Base-by-base conservation (phyloP, 2,329 filamentous ascomycete species). In the Colletotrichum shisoi region DNA sequence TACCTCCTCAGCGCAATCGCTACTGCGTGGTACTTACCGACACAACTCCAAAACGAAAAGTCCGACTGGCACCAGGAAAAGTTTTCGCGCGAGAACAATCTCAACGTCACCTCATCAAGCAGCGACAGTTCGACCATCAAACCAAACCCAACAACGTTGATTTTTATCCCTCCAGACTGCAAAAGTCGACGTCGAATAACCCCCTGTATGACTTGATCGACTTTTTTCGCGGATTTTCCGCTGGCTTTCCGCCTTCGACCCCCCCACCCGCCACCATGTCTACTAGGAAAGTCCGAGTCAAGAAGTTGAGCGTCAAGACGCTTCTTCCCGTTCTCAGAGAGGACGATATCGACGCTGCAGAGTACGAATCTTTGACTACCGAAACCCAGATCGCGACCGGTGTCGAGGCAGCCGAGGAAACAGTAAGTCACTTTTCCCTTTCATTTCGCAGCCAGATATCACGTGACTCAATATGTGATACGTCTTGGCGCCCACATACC, bases 331-430 rank as follows among this genome's bases (percentile, higher is more conserved):
- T 99, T 74, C 87, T 97, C 76, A 88, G 91, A 78, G 94, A 98
- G 82, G 86, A 93, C 79, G 92, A 98, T 77, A 91, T 98, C 80
- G 93, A 97, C 77, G 85, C 90, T 76, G 87, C 85, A 75, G 88
- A 93, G 80, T 96, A 97, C 79, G 92, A 96, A 81, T 87, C 91
- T 74, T 89, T 94, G 77, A 91, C 91, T 73, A 90, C 91, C 77
- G 86, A 92, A 87, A 83, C 88, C 85, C 81, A 92, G 90, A 93
- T 97, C 77, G 93, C 95, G 77, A 97, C 94, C 72, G 95, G 95
- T 80, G 95, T 99, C 74, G 95, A 99, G 81, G 94, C 96, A 78
- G 92, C 89, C 71, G 95, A 99, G 82, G 94, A 98, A 87, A 94
- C 94, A 83, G 95, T 97, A 81, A 88, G 93, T 92, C 72, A 63